A percentile compares a stretch with the other conserved stretches of the same genome.
These are phyloP conservation scores for Tubosaeta sp. DNA, from an alignment of 768 basidiomycete genomes.

Conservation along the genomic window DNA sequence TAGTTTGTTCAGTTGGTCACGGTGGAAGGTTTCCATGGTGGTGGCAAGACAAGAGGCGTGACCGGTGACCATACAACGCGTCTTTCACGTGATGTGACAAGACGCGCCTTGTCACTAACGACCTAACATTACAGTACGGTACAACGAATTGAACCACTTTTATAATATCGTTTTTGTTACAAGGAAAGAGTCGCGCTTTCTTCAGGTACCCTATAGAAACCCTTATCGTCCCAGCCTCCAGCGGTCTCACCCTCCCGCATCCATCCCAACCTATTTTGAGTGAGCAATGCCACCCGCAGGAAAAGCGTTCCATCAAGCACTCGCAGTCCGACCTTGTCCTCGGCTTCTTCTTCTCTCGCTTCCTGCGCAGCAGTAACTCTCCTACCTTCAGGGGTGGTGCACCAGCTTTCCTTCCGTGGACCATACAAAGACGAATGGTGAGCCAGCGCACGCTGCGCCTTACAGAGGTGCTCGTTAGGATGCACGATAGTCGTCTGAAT, in stretches of 20 bases:
- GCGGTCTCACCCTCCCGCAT: slow-evolving; percentile 35
- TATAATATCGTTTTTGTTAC: too few species aligned
- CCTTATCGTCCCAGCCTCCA: slow-evolving; percentile 21
- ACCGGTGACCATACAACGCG: not conserved
- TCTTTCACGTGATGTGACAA: slow-evolving; percentile 9
- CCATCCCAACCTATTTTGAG: slow-evolving; percentile 39
- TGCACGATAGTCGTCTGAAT: slow-evolving; percentile 50
- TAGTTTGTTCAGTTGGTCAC: slow-evolving; percentile 14
- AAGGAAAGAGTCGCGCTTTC: not conserved
- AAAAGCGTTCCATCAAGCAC: slow-evolving; percentile 62
- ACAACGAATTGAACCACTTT: too few species aligned
- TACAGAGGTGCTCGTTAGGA: slow-evolving; percentile 52
- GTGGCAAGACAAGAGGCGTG: not conserved
- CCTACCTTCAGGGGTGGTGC: slow-evolving; percentile 7
- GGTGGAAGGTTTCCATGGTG: slow-evolving; percentile 19
- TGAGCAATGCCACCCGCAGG: slow-evolving; percentile 49
- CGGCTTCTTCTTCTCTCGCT: slow-evolving; percentile 20
- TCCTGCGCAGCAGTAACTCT: slow-evolving; percentile 11
- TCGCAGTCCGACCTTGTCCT: slow-evolving; percentile 21
- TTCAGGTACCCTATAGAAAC: slow-evolving; percentile 11
- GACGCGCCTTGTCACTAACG: not conserved
- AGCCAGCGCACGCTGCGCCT: slow-evolving; percentile 45
- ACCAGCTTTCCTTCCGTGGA: slow-evolving; percentile 27
- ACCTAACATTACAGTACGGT: too few species aligned
- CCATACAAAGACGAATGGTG: slow-evolving; percentile 45